phyloP scores from a whole-genome alignment of 768 basidiomycete genomes.

The Lactifluus echinatus region DNA sequence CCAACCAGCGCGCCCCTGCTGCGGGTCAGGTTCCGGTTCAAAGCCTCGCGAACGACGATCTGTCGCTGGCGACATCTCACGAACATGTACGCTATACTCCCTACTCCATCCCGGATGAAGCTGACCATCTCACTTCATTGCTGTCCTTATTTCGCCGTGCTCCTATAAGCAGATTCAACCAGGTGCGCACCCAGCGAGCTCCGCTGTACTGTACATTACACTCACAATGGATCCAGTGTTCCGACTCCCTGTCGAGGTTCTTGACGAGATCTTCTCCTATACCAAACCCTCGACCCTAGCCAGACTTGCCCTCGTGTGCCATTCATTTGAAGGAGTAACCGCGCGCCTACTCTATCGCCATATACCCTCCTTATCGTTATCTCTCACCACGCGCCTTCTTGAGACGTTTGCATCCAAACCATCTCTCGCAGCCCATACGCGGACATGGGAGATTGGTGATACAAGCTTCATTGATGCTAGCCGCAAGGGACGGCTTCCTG shows the following conservation, averaged over 20 bases:
- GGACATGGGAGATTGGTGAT: conserved; percentile 18
- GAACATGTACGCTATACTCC: conserved; percentile 1
- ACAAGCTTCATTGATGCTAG: conserved; percentile 1
- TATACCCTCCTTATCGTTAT: conserved; percentile 14
- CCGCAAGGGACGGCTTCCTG: conserved; percentile 7
- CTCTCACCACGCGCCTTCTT: conserved; percentile 8
- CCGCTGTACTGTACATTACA: neutral
- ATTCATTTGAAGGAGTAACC: conserved; percentile 9
- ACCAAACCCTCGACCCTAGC: conserved; percentile 9
- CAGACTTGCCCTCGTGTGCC: conserved; percentile 2
- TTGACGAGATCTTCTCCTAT: conserved; percentile 17
- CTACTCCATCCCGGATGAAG: neutral
- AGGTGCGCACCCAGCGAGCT: neutral
- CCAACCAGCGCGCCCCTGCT: neutral
- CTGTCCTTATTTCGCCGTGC: neutral
- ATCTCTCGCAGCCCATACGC: conserved; percentile 10
- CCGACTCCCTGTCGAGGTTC: conserved; percentile 14
- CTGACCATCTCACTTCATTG: neutral
- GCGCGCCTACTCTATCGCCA: conserved; percentile 18
- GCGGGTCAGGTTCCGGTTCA: neutral
- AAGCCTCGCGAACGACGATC: neutral
- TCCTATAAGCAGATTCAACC: neutral
- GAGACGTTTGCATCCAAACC: conserved; percentile 14
- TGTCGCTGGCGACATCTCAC: neutral
- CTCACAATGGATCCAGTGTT: neutral